Evolutionary conservation across 192 early-diverging fungal genomes (phyloP), one percentile per base, ranked within the genome.

Genomic region (Geranomyces variabilis): DNA sequence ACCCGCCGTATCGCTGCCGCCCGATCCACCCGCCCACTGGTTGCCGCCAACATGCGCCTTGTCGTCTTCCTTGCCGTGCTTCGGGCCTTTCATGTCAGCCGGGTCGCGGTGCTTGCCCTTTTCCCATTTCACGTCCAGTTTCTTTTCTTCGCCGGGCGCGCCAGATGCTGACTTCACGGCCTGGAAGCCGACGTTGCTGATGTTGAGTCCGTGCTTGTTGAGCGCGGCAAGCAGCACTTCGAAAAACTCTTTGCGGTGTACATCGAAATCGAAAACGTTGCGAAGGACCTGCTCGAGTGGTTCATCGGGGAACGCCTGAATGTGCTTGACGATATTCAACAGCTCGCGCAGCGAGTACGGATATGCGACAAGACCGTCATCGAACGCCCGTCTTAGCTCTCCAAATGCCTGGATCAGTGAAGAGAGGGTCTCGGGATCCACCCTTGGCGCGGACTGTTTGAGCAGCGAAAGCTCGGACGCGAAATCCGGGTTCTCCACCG

Each of bases 221-320:
- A 78, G 69, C 46, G 71, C 77, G 17, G 43, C 36, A 43, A 67
- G 28, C 26, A 81, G 36, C 14, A 82, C 61, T 43, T 80, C 66
- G 17, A 70, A 71, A 24, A 78, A 69, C 15, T 81, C 79, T 26
- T 73, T 63, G 15, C 76, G 78, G 66, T 83, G 76, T 5, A 75
- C 84, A 76, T 93, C 92, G 74, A 92, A 92, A 71, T 93, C 92
- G 77, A 93, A 92, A 0, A 93, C 90, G 64, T 93, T 93, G 57
- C 87, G 84, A 9, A 93, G 76, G 22, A 89, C 86, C 29, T 84
- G 80, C 22, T 87, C 85, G 43, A 92, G 83, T 24, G 85, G 81
- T 61, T 93, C 91, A 36, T 89, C 85, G 28, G 88, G 86, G 64
- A 87, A 93, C 29, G 69, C 73, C 76, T 92, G 85, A 82, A 92